phyloP scores from a whole-genome alignment of 2,329 filamentous ascomycete species.

The Cephalotrichum gorgonifer region DNA sequence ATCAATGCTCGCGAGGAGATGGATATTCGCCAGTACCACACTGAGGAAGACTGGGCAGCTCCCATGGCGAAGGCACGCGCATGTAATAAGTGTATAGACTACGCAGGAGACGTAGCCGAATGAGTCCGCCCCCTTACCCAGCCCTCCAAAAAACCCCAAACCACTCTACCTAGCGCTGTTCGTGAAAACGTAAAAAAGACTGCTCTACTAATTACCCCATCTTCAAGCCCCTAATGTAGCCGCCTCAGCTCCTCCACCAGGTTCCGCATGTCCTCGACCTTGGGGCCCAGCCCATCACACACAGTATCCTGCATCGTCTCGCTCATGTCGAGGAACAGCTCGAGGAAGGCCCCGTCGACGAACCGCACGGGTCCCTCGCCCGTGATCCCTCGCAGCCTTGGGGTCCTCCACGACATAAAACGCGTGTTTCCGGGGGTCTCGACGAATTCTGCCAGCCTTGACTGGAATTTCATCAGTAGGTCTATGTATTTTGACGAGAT shows the following conservation, averaged over 20 bases:
- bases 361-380: constrained; percentile 76
- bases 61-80: too few species aligned
- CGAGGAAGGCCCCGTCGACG: constrained; percentile 84
- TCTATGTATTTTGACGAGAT: constrained; percentile 66
- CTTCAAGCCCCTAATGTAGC: constrained; percentile 35
- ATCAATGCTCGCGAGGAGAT: too few species aligned
- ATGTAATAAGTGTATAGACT: too few species aligned
- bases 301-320: constrained; percentile 44
- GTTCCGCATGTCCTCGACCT: constrained; percentile 52
- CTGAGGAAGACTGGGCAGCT: too few species aligned
- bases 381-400: constrained; percentile 59
- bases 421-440: constrained; percentile 61
- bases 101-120: too few species aligned
- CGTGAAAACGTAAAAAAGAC: too few species aligned
- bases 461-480: constrained; percentile 73
- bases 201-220: background rate
- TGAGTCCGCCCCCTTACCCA: too few species aligned
- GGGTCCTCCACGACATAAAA: constrained; percentile 70
- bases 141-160: too few species aligned
- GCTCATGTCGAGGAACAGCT: constrained; percentile 67
- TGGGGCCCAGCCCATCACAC: constrained; percentile 46
- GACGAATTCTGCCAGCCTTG: constrained; percentile 55
- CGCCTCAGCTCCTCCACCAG: constrained; percentile 52
- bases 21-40: too few species aligned
- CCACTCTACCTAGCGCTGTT: too few species aligned